Base-by-base conservation (phyloP, 495 filamentous ascomycete genomes). In the Mycothermus thermophilus region DNA sequence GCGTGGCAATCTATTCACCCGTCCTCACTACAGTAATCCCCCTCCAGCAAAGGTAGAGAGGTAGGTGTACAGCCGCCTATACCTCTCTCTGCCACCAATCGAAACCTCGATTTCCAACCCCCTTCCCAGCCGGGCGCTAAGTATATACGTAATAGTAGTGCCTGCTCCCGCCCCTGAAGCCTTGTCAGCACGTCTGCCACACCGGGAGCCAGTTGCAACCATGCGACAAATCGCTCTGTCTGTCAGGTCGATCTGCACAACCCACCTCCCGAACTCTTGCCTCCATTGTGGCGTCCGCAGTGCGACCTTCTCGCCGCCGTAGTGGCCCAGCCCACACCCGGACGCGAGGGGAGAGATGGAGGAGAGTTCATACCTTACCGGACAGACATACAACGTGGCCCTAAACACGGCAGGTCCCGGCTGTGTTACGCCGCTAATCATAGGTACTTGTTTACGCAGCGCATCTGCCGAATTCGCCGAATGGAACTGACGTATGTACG, bases 361-460 rank as follows among this genome's bases (percentile, higher is more conserved):
- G n/a, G n/a, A n/a, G n/a, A n/a, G n/a, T n/a, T n/a, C n/a, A n/a
- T n/a, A n/a, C n/a, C n/a, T n/a, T n/a, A n/a, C n/a, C n/a, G n/a
- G n/a, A n/a, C n/a, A n/a, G n/a, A n/a, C n/a, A n/a, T n/a, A n/a
- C 21, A 19, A 33, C 12, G 31, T 19, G 3, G 28, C 5, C 22
- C 8, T 23, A 6, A 21, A 30, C 12, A 9, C 35, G 7, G 22
- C 17, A 9, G 5, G 3, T 21, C 37, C 24, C 24, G 37, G 31
- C 23, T 40, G 30, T 40, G 37, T 40, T 31, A 40, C 37, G 30
- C 37, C 37, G 37, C 37, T 27, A 28, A 34, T 40, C n/a, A n/a
- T n/a, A n/a, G n/a, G n/a, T n/a, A n/a, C n/a, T n/a, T n/a, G n/a
- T n/a, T n/a, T n/a, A n/a, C n/a, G n/a, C 37, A 18, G 31, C 25